A percentile compares a stretch with the other conserved stretches of the same genome.
phyloP scores from a whole-genome alignment of 2,329 filamentous ascomycete species.

The Aspergillus persii region DNA sequence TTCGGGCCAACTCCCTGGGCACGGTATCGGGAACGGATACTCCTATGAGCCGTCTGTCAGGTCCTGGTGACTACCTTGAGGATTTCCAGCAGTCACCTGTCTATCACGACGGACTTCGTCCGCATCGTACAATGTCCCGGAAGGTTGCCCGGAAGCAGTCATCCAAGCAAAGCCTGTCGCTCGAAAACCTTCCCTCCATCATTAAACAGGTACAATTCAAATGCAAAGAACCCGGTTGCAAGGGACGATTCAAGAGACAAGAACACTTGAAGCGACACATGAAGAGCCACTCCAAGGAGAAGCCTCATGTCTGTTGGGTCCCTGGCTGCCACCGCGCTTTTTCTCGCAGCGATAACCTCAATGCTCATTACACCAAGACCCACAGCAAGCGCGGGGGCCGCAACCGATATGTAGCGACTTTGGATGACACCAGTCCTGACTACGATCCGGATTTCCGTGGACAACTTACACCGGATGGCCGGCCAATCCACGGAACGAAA shows the following conservation, averaged over 20 bases:
- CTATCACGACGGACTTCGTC: slow-evolving; percentile 30
- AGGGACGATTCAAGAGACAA: slow-evolving; percentile 48
- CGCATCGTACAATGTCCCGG: slow-evolving; percentile 33
- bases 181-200: slow-evolving; percentile 38
- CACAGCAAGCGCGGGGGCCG: slow-evolving; percentile 47
- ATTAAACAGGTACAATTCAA: slow-evolving; percentile 43
- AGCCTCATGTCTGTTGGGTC: slow-evolving; percentile 45
- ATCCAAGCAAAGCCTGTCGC: slow-evolving; percentile 35
- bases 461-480: slow-evolving; percentile 42
- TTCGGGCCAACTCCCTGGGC: slow-evolving; percentile 35
- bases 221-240: slow-evolving; percentile 44
- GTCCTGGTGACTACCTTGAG: slow-evolving; percentile 34
- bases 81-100: slow-evolving; percentile 35
- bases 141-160: slow-evolving; percentile 30
- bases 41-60: slow-evolving; percentile 35
- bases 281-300: slow-evolving; percentile 47
- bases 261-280: slow-evolving; percentile 52
- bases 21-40: slow-evolving; percentile 36
- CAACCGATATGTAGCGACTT: slow-evolving; percentile 46
- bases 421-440: slow-evolving; percentile 43
- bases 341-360: slow-evolving; percentile 46
- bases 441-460: slow-evolving; percentile 46
- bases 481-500: slow-evolving; percentile 39
- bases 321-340: slow-evolving; percentile 43
- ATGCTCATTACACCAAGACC: slow-evolving; percentile 46